A percentile compares a stretch with the other conserved stretches of the same genome.
phyloP scores from a whole-genome alignment of 805 yeast genomes.

The Candida pseudofarinosa region DNA sequence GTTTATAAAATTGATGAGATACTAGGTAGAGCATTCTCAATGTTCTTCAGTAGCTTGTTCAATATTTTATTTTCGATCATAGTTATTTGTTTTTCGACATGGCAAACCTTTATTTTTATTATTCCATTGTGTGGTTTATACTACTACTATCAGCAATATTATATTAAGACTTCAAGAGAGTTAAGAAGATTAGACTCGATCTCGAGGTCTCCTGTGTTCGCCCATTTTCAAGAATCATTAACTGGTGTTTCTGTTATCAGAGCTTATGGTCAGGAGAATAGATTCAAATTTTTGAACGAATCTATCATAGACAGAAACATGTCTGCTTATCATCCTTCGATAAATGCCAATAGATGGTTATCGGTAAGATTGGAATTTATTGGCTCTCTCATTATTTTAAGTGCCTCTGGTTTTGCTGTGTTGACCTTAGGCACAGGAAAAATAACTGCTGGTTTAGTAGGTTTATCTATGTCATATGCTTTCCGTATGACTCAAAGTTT shows the following conservation, averaged over 20 bases:
- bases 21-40: conserved; percentile 64
- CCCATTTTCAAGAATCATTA: conserved; percentile 80
- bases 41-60: conserved; percentile 58
- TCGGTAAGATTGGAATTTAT: conserved; percentile 90
- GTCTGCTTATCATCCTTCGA: conserved; percentile 89
- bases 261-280: conserved; percentile 62
- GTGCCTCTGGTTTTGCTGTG: conserved; percentile 81
- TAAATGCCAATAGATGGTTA: conserved; percentile 94
- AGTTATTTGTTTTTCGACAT: conserved; percentile 83
- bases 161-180: conserved; percentile 74
- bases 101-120: conserved; percentile 73
- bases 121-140: conserved; percentile 66
- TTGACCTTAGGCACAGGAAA: conserved; percentile 61
- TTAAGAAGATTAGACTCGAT: conserved; percentile 78
- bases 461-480: conserved; percentile 90
- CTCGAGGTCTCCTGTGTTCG: conserved; percentile 75
- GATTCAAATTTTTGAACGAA: conserved; percentile 64
- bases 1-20: conserved; percentile 83
- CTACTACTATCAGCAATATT: conserved; percentile 70
- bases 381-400: conserved; percentile 84
- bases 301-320: conserved; percentile 78
- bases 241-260: conserved; percentile 73
- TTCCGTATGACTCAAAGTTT: conserved; percentile 88
- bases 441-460: conserved; percentile 87
- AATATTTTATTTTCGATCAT: conserved; percentile 70